Conservation (phyloP, 768 basidiomycete species). For the Rhodosporidiobolus odoratus region DNA sequence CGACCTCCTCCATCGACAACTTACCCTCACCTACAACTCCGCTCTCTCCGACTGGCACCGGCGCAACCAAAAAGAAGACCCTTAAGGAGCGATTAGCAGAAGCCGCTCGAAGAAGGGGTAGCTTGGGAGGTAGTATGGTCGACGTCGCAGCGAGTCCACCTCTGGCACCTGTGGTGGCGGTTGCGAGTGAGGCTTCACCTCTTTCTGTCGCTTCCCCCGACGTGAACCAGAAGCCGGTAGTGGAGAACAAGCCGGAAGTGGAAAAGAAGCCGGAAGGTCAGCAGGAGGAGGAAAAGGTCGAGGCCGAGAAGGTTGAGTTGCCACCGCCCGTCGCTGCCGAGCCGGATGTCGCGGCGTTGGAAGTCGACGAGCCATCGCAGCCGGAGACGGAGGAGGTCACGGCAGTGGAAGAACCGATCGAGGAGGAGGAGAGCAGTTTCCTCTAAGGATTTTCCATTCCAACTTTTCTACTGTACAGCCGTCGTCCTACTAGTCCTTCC, state of each 20-base stretch:
- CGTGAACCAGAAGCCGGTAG: not conserved
- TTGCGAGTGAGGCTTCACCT: no score
- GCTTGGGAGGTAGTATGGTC: not conserved
- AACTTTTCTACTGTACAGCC: not conserved
- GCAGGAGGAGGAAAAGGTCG: not conserved
- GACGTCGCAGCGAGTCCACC: not conserved
- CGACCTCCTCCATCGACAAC: not conserved
- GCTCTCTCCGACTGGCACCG: not conserved
- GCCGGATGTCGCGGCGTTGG: no score
- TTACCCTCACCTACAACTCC: not conserved
- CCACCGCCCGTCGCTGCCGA: no score
- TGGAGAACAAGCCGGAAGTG: not conserved
- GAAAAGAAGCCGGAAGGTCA: no score
- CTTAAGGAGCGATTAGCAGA: slow-evolving; percentile 36
- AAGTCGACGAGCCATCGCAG: not conserved
- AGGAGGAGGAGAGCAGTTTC: slow-evolving; percentile 16
- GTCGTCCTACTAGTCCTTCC: not conserved
- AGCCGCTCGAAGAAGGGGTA: slow-evolving; percentile 5
- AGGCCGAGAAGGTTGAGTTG: not conserved
- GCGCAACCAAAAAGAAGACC: slow-evolving; percentile 6
- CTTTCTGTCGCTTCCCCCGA: not conserved
- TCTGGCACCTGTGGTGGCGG: not conserved
- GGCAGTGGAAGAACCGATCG: not conserved
- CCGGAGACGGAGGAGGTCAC: no score
- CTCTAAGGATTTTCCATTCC: not conserved